A percentile compares a stretch with the other conserved stretches of the same genome.
phyloP scores from a whole-genome alignment of 208 protist genomes.

The Naegleria gruberi region DNA sequence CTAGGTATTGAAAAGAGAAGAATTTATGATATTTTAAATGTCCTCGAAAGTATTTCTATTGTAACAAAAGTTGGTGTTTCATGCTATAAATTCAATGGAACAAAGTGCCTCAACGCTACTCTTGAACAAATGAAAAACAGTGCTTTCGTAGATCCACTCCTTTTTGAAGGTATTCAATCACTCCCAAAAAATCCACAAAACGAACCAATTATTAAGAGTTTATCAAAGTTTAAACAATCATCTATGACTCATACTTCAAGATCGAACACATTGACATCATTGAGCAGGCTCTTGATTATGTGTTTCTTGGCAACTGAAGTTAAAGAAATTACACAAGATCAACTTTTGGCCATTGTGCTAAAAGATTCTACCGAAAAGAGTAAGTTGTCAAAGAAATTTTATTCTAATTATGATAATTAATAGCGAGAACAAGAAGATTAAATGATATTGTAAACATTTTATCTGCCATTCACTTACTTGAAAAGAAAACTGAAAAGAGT shows the following conservation, averaged over 20 bases:
- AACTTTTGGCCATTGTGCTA: not conserved
- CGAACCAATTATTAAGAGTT: not conserved
- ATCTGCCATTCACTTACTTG: not conserved
- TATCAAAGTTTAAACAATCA: not conserved
- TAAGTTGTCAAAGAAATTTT: not conserved
- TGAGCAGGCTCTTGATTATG: not conserved
- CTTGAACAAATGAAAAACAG: not conserved
- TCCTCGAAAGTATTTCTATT: slow-evolving; percentile 56
- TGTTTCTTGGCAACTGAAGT: not conserved
- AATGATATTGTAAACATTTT: slow-evolving; percentile 16
- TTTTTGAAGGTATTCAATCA: not conserved
- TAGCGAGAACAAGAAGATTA: not conserved
- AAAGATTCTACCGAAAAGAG: not conserved
- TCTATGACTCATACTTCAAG: not conserved
- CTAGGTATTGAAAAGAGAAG: slow-evolving; percentile 51
- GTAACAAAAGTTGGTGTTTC: slow-evolving; percentile 56
- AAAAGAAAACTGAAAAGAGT: not conserved
- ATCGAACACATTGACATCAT: not conserved
- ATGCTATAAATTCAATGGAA: slow-evolving; percentile 47
- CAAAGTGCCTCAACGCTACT: not conserved
- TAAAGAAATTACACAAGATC: not conserved
- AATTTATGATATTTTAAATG: slow-evolving; percentile 64
- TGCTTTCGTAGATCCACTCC: not conserved
- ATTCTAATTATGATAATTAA: not conserved
- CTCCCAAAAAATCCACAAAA: not conserved